phyloP scores from a whole-genome alignment of 306 rosid species.

The Delonix regia region DNA sequence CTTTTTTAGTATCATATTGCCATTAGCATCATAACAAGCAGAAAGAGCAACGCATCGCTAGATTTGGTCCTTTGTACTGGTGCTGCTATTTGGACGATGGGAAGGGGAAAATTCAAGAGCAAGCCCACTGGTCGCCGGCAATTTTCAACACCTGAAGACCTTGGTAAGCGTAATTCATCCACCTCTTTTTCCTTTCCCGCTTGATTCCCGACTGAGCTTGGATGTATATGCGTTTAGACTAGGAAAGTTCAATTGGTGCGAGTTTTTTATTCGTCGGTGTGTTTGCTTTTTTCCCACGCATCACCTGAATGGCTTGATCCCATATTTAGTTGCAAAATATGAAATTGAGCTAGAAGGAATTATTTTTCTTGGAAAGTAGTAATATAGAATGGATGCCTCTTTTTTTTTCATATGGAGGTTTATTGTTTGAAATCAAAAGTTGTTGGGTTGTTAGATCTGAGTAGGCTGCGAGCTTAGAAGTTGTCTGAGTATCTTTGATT shows the following conservation, averaged over 20 bases:
- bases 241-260: background rate
- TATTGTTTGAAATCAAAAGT: background rate
- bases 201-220: background rate
- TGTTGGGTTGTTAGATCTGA: conserved; percentile 37
- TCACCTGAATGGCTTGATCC: conserved; percentile 3
- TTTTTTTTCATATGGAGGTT: background rate
- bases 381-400: background rate
- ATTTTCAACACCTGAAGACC: conserved; percentile 82
- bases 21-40: background rate
- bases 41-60: background rate
- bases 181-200: background rate
- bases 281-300: background rate
- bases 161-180: conserved; percentile 52
- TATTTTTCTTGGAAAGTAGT: background rate
- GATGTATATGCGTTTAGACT: background rate
- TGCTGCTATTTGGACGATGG: conserved; percentile 51
- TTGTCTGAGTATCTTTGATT: background rate
- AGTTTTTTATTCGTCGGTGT: background rate
- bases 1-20: background rate
- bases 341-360: conserved; percentile 22
- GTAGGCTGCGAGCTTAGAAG: background rate
- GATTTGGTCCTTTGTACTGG: background rate
- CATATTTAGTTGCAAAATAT: conserved; percentile 20
- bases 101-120: conserved; percentile 90
- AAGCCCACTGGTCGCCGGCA: conserved; percentile 97